Evolutionary conservation across 208 protist genomes (phyloP).

Genomic region (Leishmania aethiopica): DNA sequence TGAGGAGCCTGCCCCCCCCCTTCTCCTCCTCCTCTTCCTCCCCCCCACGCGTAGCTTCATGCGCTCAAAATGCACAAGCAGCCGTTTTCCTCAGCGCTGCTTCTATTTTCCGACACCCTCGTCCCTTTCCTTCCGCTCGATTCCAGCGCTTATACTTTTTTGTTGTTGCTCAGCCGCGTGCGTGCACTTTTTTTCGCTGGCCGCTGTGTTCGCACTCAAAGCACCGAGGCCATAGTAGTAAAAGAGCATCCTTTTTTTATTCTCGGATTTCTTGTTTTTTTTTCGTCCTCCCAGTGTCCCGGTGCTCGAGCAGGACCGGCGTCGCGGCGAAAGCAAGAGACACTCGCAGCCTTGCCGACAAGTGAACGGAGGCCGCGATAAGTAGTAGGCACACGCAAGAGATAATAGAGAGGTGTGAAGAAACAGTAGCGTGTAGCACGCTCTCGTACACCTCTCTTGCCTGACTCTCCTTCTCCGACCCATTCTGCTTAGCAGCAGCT

Average conservation of each 20-base stretch:
- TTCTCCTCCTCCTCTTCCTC: not conserved
- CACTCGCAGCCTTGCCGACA: not conserved
- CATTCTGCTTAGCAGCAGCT: slow-evolving; percentile 2
- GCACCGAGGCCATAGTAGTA: not conserved
- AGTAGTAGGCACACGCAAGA: not conserved
- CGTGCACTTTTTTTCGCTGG: not conserved
- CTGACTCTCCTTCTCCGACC: slow-evolving; percentile 1
- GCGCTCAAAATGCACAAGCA: not conserved
- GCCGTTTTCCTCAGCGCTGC: not conserved
- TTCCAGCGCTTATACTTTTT: not conserved
- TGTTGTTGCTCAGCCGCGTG: not conserved
- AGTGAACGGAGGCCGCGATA: not conserved
- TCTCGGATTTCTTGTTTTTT: not conserved
- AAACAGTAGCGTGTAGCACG: not conserved
- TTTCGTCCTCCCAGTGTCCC: not conserved
- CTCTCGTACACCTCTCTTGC: not conserved
- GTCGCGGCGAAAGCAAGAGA: not conserved
- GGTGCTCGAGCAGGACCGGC: not conserved
- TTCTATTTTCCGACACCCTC: not conserved
- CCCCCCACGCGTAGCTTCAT: not conserved
- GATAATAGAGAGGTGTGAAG: not conserved
- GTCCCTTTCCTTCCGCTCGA: not conserved
- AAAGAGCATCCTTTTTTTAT: not conserved
- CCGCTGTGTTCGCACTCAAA: not conserved
- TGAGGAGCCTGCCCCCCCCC: not conserved